Evolutionary conservation across 306 rosid species (phyloP).

Genomic region (Cucumis melo): DNA sequence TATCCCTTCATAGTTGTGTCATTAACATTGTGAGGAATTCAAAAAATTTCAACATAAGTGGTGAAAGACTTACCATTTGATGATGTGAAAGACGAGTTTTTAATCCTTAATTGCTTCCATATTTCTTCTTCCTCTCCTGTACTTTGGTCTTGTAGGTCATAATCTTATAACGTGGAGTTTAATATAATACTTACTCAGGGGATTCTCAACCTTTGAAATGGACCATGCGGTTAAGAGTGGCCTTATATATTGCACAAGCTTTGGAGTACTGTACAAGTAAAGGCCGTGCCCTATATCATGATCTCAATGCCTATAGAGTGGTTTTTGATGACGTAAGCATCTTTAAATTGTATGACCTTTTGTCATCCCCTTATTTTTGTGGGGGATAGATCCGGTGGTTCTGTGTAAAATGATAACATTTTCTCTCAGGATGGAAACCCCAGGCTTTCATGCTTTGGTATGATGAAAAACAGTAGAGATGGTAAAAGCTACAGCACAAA

Average conservation of each 20-base stretch:
- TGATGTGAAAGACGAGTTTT: not conserved
- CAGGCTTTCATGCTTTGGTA: slow-evolving; percentile 88
- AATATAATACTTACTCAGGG: slow-evolving; percentile 44
- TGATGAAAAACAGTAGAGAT: slow-evolving; percentile 96
- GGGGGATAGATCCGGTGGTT: not conserved
- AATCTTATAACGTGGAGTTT: slow-evolving; percentile 2
- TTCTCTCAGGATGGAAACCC: slow-evolving; percentile 70
- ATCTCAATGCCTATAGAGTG: slow-evolving; percentile 88
- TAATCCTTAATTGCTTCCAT: not conserved
- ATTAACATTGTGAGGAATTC: not conserved
- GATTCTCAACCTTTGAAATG: slow-evolving; percentile 93
- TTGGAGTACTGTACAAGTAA: slow-evolving; percentile 83
- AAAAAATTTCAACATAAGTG: not conserved
- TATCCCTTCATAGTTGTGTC: not conserved
- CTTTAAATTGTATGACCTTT: slow-evolving; percentile 6
- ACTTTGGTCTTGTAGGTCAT: not conserved
- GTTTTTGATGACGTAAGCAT: slow-evolving; percentile 76
- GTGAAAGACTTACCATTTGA: not conserved
- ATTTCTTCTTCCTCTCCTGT: not conserved
- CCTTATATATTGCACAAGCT: slow-evolving; percentile 83
- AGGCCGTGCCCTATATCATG: slow-evolving; percentile 91
- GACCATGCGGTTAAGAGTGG: slow-evolving; percentile 94
- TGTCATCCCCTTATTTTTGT: not conserved
- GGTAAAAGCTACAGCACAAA: slow-evolving; percentile 96
- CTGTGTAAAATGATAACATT: not conserved